phyloP scores from a whole-genome alignment of 2,329 filamentous ascomycete species.

The Lecanicillium sp. region DNA sequence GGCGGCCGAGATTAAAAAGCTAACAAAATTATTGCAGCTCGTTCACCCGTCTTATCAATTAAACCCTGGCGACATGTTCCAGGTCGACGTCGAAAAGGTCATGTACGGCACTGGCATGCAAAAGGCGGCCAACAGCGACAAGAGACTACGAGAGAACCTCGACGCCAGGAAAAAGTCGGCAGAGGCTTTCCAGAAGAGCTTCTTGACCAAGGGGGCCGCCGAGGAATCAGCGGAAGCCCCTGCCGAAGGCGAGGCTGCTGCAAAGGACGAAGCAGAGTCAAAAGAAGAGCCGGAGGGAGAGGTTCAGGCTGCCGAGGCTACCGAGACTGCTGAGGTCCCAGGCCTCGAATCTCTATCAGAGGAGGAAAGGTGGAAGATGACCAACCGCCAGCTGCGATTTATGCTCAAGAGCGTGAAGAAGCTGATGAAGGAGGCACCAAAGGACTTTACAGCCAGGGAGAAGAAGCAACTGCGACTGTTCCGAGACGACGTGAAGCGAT shows the following conservation, averaged over 20 bases:
- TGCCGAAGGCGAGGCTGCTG: constrained; percentile 9
- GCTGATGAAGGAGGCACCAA: constrained; percentile 34
- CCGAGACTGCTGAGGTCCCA: constrained; percentile 10
- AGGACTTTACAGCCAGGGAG: constrained; percentile 55
- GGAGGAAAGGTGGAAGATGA: constrained; percentile 17
- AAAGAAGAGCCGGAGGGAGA: constrained; percentile 11
- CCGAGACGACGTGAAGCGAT: constrained; percentile 54
- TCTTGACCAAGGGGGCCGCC: constrained; percentile 9
- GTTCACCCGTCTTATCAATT: constrained; percentile 83
- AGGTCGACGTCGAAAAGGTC: constrained; percentile 83
- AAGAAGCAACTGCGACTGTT: constrained; percentile 73
- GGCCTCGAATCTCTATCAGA: constrained; percentile 11
- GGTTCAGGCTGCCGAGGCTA: constrained; percentile 12
- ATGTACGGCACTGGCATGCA: constrained; percentile 76
- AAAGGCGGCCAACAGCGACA: constrained; percentile 38
- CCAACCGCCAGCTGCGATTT: constrained; percentile 17
- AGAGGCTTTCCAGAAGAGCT: constrained; percentile 9
- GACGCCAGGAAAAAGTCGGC: constrained; percentile 19
- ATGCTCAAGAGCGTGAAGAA: constrained; percentile 25
- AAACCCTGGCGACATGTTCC: constrained; percentile 97
- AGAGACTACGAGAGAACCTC: constrained; percentile 17
- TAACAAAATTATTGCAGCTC: constrained; percentile 53
- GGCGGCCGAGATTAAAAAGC: background rate
- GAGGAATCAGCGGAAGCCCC: constrained; percentile 9
- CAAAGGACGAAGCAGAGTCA: constrained; percentile 11